These are phyloP conservation scores for Cryptococcus sp. DNA, from an alignment of 1,284 basidiomycete genomes.

Conservation along the genomic window DNA sequence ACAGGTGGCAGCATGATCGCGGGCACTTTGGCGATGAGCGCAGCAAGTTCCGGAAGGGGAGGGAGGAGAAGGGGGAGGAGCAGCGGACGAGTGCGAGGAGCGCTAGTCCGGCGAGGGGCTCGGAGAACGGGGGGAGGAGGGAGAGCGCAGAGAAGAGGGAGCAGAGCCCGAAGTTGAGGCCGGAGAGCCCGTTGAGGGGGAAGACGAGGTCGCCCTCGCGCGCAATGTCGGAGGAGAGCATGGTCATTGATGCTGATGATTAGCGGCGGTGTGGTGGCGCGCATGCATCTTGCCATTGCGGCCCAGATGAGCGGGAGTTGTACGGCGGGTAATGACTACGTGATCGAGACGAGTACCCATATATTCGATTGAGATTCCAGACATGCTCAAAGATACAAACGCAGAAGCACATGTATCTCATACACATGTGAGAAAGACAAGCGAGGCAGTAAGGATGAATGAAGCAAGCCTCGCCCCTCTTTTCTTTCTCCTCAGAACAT, in stretches of 20 bases:
- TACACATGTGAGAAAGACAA: too few species aligned
- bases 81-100: constrained; percentile 7
- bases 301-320: too few species aligned
- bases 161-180: constrained; percentile 41
- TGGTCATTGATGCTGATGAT: constrained; percentile 34
- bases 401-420: too few species aligned
- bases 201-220: constrained; percentile 11
- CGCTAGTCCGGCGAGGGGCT: constrained; percentile 6
- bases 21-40: constrained; percentile 11
- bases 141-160: constrained; percentile 50
- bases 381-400: too few species aligned
- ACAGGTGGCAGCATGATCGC: constrained; percentile 30
- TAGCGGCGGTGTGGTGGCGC: constrained; percentile 3
- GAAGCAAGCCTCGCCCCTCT: too few species aligned
- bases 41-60: constrained; percentile 4
- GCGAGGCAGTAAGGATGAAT: too few species aligned
- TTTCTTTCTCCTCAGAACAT: too few species aligned
- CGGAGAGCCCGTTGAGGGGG: constrained; percentile 39
- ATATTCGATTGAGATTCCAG: too few species aligned
- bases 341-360: too few species aligned
- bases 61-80: constrained; percentile 11
- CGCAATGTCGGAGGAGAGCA: constrained; percentile 27
- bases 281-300: not conserved
- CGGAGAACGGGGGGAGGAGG: constrained; percentile 3
- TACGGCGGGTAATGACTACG: too few species aligned